Evolutionary conservation across 208 protist species (phyloP).

Genomic region (Trypanosoma mega): DNA sequence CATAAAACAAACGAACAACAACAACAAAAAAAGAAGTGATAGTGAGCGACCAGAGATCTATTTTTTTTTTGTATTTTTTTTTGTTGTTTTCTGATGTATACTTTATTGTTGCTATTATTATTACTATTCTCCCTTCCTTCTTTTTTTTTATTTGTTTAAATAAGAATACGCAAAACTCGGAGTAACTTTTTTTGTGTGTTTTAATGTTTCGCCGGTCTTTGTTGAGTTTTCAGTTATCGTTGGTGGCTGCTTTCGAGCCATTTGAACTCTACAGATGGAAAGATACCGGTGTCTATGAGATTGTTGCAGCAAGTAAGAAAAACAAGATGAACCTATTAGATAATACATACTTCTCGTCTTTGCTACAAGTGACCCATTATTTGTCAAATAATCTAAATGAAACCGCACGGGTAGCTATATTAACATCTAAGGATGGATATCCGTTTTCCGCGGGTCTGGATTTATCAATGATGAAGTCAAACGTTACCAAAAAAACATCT

Average conservation of each 20-base stretch:
- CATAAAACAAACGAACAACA: too few species aligned
- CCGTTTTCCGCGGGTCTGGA: slow-evolving; percentile 66
- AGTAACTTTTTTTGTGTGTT: background rate
- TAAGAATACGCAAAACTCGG: background rate
- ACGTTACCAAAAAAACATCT: slow-evolving; percentile 1
- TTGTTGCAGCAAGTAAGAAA: slow-evolving; percentile 29
- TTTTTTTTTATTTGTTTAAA: slow-evolving; percentile 7
- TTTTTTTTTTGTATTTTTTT: too few species aligned
- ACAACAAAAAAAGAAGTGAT: too few species aligned
- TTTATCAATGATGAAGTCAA: slow-evolving; percentile 28
- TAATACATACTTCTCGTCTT: slow-evolving; percentile 35
- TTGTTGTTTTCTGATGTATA: too few species aligned
- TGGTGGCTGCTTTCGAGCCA: slow-evolving; percentile 23
- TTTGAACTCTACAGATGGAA: slow-evolving; percentile 39
- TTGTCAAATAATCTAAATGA: slow-evolving; percentile 54
- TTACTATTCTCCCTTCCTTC: too few species aligned
- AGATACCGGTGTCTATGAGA: slow-evolving; percentile 45
- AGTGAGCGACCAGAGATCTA: too few species aligned
- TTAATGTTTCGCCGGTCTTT: slow-evolving; percentile 15
- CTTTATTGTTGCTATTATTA: too few species aligned
- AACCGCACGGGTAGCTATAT: slow-evolving; percentile 51
- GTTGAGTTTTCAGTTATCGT: background rate
- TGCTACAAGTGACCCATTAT: slow-evolving; percentile 31
- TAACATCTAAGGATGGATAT: slow-evolving; percentile 41
- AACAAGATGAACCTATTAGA: slow-evolving; percentile 63